Evolutionary conservation across 768 basidiomycete genomes (phyloP).

Genomic region (Hydnomerulius pinastri): DNA sequence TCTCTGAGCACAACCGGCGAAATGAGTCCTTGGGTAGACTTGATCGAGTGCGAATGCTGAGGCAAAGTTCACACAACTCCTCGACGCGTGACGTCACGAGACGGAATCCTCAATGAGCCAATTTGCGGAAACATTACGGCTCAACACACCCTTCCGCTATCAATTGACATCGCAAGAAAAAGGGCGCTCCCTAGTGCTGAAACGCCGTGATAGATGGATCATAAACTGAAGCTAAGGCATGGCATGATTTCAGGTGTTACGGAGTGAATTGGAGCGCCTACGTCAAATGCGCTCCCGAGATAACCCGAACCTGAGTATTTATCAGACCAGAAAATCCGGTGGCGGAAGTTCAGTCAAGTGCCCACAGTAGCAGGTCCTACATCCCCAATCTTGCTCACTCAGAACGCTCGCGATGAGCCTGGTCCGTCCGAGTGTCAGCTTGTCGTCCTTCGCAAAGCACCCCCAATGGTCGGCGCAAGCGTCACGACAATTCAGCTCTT

Average conservation of each 20-base stretch:
- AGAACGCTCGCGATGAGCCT: conserved; percentile 13
- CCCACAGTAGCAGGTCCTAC: too few species aligned
- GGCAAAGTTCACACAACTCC: too few species aligned
- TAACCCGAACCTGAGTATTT: conserved; percentile 8
- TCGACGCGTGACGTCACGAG: neutral
- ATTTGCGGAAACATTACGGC: too few species aligned
- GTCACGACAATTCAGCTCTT: conserved; percentile 41
- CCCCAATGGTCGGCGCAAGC: neutral
- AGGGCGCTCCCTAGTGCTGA: too few species aligned
- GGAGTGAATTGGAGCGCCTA: neutral
- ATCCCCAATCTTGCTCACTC: neutral
- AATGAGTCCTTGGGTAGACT: too few species aligned
- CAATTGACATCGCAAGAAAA: too few species aligned
- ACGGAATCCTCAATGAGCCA: too few species aligned
- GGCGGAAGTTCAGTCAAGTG: too few species aligned
- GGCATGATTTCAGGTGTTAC: neutral
- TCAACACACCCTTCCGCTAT: too few species aligned
- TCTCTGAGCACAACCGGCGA: too few species aligned
- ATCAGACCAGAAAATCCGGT: neutral
- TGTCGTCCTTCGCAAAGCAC: conserved; percentile 1
- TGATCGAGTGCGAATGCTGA: too few species aligned
- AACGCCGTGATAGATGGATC: too few species aligned
- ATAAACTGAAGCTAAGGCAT: neutral
- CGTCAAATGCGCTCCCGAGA: conserved; percentile 11
- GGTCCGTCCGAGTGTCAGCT: conserved; percentile 10